These are phyloP conservation scores for Dipteronia dyeriana DNA, from an alignment of 345 rosid species.

Conservation along the genomic window DNA sequence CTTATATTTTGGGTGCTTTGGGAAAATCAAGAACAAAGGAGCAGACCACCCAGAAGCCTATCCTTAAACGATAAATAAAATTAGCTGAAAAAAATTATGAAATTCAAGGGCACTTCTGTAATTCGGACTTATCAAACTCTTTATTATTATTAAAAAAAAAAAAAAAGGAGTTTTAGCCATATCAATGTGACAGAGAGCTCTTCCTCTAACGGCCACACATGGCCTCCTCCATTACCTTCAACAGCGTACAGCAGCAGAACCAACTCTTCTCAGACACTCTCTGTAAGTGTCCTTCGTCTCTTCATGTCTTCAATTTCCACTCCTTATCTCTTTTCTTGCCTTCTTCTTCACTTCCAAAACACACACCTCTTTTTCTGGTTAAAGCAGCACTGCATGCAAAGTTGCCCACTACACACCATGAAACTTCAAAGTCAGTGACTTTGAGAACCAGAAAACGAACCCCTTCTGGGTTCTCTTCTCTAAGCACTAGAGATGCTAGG, in stretches of 20 bases:
- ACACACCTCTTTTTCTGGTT: slow-evolving; percentile 10
- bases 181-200: slow-evolving; percentile 24
- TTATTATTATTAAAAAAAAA: not conserved
- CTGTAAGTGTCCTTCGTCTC: slow-evolving; percentile 36
- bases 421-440: slow-evolving; percentile 16
- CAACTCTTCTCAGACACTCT: slow-evolving; percentile 26
- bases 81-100: not conserved
- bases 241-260: slow-evolving; percentile 24
- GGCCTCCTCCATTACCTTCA: slow-evolving; percentile 48
- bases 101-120: slow-evolving; percentile 4
- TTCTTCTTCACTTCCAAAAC: slow-evolving; percentile 27
- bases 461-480: slow-evolving; percentile 33
- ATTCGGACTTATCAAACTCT: not conserved
- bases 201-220: slow-evolving; percentile 53
- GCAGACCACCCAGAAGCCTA: no score
- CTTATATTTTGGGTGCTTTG: not conserved
- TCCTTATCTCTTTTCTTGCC: slow-evolving; percentile 19
- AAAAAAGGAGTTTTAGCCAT: not conserved
- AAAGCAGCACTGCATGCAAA: slow-evolving; percentile 24
- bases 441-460: slow-evolving; percentile 21
- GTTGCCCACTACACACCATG: slow-evolving; percentile 32
- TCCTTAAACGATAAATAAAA: no score
- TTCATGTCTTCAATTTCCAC: slow-evolving; percentile 25
- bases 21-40: not conserved
- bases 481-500: slow-evolving; percentile 16